Conservation (phyloP, 2,329 filamentous ascomycete genomes). For the Trichoderma guizhouense region DNA sequence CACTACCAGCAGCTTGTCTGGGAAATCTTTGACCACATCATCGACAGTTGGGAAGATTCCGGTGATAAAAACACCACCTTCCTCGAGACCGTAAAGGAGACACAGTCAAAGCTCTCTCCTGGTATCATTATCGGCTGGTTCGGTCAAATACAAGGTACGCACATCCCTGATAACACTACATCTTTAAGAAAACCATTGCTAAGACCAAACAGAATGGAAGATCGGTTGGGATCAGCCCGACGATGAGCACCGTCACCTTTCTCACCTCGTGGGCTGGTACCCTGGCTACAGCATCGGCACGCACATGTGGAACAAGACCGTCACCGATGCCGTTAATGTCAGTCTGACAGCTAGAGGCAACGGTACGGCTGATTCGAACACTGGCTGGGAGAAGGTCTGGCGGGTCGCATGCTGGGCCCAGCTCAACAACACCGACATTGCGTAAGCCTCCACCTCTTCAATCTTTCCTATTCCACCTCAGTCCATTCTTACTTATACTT, state of each 20-base stretch:
- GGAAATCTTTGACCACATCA: constrained; percentile 39
- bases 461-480: fast-evolving
- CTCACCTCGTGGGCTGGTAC: constrained; percentile 54
- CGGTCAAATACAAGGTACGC: constrained; percentile 17
- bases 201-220: constrained; percentile 27
- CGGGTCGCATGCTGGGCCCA: constrained; percentile 54
- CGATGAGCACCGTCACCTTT: constrained; percentile 42
- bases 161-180: fast-evolving
- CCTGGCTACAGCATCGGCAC: constrained; percentile 50
- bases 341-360: constrained; percentile 45
- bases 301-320: constrained; percentile 41
- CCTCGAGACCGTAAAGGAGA: constrained; percentile 31
- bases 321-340: constrained; percentile 41
- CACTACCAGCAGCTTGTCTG: constrained; percentile 52
- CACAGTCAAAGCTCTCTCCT: constrained; percentile 5
- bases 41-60: constrained; percentile 27
- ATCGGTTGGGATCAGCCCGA: constrained; percentile 28
- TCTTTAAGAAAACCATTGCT: neutral
- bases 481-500: neutral
- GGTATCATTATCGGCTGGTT: constrained; percentile 13
- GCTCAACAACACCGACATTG: constrained; percentile 46
- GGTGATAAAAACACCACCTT: constrained; percentile 31
- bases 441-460: neutral
- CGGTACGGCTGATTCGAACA: constrained; percentile 49
- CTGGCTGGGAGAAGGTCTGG: constrained; percentile 59